A percentile compares a stretch with the other conserved stretches of the same genome.
Evolutionary conservation across 345 rosid species (phyloP).

Genomic region (Euphorbia peplus): DNA sequence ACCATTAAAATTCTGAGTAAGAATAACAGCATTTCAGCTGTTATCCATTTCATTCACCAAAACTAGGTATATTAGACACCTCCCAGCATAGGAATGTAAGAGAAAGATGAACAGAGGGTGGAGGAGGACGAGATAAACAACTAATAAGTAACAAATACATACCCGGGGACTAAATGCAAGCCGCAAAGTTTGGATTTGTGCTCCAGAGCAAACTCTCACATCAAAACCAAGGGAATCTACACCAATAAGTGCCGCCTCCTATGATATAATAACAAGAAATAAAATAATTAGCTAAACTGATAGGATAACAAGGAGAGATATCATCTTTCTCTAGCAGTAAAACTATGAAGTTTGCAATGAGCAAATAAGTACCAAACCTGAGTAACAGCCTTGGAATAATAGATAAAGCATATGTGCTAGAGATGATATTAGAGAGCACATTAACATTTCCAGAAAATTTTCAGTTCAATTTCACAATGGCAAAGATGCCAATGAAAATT

Average conservation of each 20-base stretch:
- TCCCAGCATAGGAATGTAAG: background rate
- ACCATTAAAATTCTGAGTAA: background rate
- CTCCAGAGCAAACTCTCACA: constrained; percentile 80
- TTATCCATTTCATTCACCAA: background rate
- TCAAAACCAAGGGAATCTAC: constrained; percentile 84
- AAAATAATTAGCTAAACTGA: constrained; percentile 10
- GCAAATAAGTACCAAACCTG: background rate
- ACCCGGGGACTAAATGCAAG: constrained; percentile 70
- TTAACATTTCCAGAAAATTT: background rate
- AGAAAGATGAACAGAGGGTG: background rate
- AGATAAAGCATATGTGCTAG: background rate
- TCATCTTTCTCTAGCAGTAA: too few relatives aligned
- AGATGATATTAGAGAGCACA: background rate
- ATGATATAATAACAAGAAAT: constrained; percentile 14
- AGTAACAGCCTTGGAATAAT: background rate
- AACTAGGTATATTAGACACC: background rate
- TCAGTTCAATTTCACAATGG: background rate
- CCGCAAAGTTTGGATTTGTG: constrained; percentile 75
- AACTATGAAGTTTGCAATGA: background rate
- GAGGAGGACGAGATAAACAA: background rate
- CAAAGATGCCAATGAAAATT: background rate
- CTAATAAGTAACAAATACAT: constrained; percentile 13
- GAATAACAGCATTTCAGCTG: background rate
- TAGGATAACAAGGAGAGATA: too few relatives aligned
- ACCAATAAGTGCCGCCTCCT: constrained; percentile 68